These are phyloP conservation scores for Lasiosphaeriaceae sp. DNA, from an alignment of 495 filamentous ascomycete genomes.

Conservation along the genomic window DNA sequence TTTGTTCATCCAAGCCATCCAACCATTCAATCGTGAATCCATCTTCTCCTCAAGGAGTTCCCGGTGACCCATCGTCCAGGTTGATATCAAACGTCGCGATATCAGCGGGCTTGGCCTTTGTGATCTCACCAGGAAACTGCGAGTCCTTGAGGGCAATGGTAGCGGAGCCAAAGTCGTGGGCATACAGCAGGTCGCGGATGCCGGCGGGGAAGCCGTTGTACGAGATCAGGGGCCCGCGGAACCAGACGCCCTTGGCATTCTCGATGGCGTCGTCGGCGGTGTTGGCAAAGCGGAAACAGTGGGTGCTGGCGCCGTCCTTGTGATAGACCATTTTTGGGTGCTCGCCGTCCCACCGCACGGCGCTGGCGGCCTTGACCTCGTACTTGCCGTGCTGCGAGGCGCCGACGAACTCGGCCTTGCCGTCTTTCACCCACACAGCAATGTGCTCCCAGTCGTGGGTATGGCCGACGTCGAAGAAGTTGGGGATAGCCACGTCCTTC, in stretches of 20 bases:
- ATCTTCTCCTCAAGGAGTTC: constrained; percentile 12
- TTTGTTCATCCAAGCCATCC: too few relatives aligned
- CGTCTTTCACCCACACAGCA: constrained; percentile 36
- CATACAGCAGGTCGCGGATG: constrained; percentile 23
- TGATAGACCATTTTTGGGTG: constrained; percentile 45
- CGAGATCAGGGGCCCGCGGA: constrained; percentile 33
- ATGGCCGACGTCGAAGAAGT: constrained; percentile 34
- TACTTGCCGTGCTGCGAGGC: constrained; percentile 39
- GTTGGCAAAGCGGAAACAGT: constrained; percentile 41
- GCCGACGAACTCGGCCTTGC: constrained; percentile 30
- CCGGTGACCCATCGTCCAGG: constrained; percentile 37
- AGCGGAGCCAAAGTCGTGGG: constrained; percentile 28
- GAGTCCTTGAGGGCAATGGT: constrained; percentile 37
- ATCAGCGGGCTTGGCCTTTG: constrained; percentile 23
- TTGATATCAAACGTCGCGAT: constrained; percentile 32
- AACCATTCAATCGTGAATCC: too few relatives aligned
- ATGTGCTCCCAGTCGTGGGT: constrained; percentile 48
- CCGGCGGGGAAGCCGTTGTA: constrained; percentile 35
- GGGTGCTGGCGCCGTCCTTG: constrained; percentile 39
- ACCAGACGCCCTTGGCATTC: constrained; percentile 39
- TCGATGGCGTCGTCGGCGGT: constrained; percentile 36
- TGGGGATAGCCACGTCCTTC: constrained; percentile 38
- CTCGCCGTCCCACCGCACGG: constrained; percentile 39
- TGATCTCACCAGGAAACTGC: constrained; percentile 28
- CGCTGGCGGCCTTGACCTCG: constrained; percentile 25